These are phyloP conservation scores for Kwoniella mangroviensis DNA, from an alignment of 768 basidiomycete genomes.

Conservation along the genomic window DNA sequence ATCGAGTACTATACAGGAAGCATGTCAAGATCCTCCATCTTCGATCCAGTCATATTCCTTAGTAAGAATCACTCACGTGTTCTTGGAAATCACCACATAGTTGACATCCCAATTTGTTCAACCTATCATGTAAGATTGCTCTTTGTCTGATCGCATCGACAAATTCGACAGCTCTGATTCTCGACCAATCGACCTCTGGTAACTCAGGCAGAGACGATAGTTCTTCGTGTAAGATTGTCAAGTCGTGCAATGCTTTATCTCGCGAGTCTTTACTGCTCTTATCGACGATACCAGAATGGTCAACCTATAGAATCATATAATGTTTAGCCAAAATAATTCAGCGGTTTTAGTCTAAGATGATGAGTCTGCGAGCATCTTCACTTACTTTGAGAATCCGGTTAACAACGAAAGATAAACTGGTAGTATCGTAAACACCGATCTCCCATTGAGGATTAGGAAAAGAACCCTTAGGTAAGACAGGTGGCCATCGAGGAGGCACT, in stretches of 20 bases:
- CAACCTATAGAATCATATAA: conserved; percentile 26
- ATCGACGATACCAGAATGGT: conserved; percentile 60
- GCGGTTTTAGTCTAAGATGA: too few species aligned
- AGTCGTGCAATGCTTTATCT: conserved; percentile 53
- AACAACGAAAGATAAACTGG: conserved; percentile 77
- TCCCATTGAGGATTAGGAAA: conserved; percentile 69
- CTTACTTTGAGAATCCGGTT: conserved; percentile 71
- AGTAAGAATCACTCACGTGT: conserved; percentile 66
- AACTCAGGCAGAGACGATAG: conserved; percentile 57
- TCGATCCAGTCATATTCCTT: background rate
- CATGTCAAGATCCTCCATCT: background rate
- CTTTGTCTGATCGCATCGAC: conserved; percentile 76
- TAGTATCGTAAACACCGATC: conserved; percentile 67
- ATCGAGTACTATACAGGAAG: conserved; percentile 67
- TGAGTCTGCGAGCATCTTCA: too few species aligned
- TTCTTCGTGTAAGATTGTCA: conserved; percentile 66
- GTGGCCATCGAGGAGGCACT: conserved; percentile 79
- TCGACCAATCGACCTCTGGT: conserved; percentile 82
- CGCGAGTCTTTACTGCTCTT: conserved; percentile 69
- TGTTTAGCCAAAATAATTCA: too few species aligned
- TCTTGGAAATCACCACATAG: conserved; percentile 71
- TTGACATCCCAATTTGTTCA: conserved; percentile 63
- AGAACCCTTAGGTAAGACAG: conserved; percentile 61
- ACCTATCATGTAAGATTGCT: conserved; percentile 61
- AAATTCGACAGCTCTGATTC: conserved; percentile 84